phyloP scores from a whole-genome alignment of 495 filamentous ascomycete genomes.

The Trichoderma parareesei region DNA sequence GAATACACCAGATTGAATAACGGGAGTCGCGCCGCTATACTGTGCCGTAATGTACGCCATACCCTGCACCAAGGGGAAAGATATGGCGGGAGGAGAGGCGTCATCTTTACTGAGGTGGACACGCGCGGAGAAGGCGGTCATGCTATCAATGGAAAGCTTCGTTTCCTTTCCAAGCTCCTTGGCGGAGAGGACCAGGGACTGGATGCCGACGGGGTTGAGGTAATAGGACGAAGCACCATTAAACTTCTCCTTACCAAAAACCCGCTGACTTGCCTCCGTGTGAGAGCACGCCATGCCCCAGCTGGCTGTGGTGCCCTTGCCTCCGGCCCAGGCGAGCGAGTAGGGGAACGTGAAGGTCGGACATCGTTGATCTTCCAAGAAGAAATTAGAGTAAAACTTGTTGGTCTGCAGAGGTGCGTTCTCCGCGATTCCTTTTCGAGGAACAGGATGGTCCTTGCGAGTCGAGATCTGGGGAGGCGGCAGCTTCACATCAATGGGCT shows the following conservation, averaged over 20 bases:
- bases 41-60: conserved; percentile 79
- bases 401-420: conserved; percentile 62
- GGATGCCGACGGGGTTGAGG: conserved; percentile 73
- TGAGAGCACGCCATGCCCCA: conserved; percentile 76
- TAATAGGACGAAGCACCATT: conserved; percentile 62
- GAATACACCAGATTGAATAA: conserved; percentile 64
- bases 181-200: conserved; percentile 72
- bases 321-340: conserved; percentile 67
- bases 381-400: conserved; percentile 90
- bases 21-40: conserved; percentile 62
- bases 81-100: conserved; percentile 48
- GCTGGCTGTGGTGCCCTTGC: conserved; percentile 53
- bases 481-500: conserved; percentile 52
- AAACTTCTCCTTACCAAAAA: conserved; percentile 44
- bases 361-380: conserved; percentile 63
- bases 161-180: conserved; percentile 56
- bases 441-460: conserved; percentile 35
- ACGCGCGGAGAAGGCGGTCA: conserved; percentile 63
- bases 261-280: conserved; percentile 54
- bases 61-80: conserved; percentile 81
- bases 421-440: conserved; percentile 32
- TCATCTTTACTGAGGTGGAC: conserved; percentile 52
- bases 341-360: conserved; percentile 82
- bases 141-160: conserved; percentile 51
- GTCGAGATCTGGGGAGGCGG: conserved; percentile 47